phyloP scores from a whole-genome alignment of 495 filamentous ascomycete genomes.

The Umbilicaria muhlenbergii region DNA sequence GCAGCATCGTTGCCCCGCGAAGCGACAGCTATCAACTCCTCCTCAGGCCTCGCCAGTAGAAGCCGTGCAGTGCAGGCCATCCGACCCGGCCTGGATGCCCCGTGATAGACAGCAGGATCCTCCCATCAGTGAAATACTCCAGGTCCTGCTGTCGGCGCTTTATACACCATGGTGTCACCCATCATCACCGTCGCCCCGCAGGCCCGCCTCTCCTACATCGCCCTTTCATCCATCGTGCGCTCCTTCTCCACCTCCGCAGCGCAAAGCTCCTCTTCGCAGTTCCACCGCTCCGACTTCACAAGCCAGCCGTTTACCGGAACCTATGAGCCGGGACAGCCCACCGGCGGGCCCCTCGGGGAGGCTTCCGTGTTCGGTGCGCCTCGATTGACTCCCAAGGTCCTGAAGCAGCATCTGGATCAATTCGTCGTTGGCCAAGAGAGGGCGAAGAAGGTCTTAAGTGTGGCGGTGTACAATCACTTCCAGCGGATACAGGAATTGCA shows the following conservation, averaged over 20 bases:
- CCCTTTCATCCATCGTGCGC: slow-evolving; percentile 17
- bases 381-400: slow-evolving; percentile 58
- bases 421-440: slow-evolving; percentile 93
- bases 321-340: slow-evolving; percentile 60
- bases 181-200: slow-evolving; percentile 11
- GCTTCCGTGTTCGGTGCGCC: slow-evolving; percentile 48
- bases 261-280: slow-evolving; percentile 29
- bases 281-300: slow-evolving; percentile 45
- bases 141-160: too few species aligned
- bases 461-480: slow-evolving; percentile 96
- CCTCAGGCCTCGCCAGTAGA: too few species aligned
- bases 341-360: slow-evolving; percentile 37
- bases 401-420: slow-evolving; percentile 87
- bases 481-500: slow-evolving; percentile 67
- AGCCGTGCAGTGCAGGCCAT: too few species aligned
- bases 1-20: too few species aligned
- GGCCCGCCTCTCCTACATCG: slow-evolving; percentile 24
- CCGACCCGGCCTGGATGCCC: too few species aligned
- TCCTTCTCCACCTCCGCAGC: slow-evolving; percentile 18
- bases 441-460: slow-evolving; percentile 87
- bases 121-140: too few species aligned
- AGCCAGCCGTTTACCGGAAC: slow-evolving; percentile 52
- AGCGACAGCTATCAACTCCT: too few species aligned
- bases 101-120: too few species aligned
- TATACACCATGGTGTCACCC: not conserved